Conservation (phyloP, 192 early-diverging fungal species). For the Podila epigama region DNA sequence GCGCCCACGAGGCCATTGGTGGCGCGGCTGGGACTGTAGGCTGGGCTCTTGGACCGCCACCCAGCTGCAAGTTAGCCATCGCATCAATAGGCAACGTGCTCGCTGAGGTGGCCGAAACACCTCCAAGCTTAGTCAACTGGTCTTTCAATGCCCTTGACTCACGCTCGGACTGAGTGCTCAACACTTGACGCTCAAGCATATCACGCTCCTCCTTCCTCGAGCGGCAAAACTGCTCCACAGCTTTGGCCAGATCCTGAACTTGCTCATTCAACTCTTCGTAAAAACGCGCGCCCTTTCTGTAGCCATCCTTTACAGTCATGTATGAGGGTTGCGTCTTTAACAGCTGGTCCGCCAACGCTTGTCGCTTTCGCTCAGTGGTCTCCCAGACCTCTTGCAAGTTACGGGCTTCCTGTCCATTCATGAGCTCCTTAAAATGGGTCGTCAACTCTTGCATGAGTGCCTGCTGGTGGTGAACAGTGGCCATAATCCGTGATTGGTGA, state of each 20-base stretch:
- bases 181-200: slow-evolving; percentile 58
- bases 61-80: slow-evolving; percentile 13
- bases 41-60: slow-evolving; percentile 3
- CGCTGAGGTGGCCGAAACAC: slow-evolving; percentile 10
- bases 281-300: slow-evolving; percentile 72
- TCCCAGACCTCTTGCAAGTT: slow-evolving; percentile 75
- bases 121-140: slow-evolving; percentile 59
- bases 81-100: slow-evolving; percentile 15
- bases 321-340: slow-evolving; percentile 74
- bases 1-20: slow-evolving; percentile 12
- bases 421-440: slow-evolving; percentile 73
- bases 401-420: slow-evolving; percentile 76
- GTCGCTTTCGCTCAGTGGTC: slow-evolving; percentile 67
- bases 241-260: slow-evolving; percentile 62
- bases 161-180: slow-evolving; percentile 58
- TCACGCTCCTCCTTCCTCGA: slow-evolving; percentile 68
- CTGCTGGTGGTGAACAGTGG: slow-evolving; percentile 77
- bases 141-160: slow-evolving; percentile 70
- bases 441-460: slow-evolving; percentile 79
- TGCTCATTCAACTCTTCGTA: slow-evolving; percentile 69
- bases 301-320: slow-evolving; percentile 64
- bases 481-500: slow-evolving; percentile 74
- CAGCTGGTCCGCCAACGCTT: slow-evolving; percentile 68
- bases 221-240: slow-evolving; percentile 62
- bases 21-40: slow-evolving; percentile 4